These are phyloP conservation scores for Backusella tarrabulga DNA, from an alignment of 192 early-diverging fungal genomes.

Conservation along the genomic window DNA sequence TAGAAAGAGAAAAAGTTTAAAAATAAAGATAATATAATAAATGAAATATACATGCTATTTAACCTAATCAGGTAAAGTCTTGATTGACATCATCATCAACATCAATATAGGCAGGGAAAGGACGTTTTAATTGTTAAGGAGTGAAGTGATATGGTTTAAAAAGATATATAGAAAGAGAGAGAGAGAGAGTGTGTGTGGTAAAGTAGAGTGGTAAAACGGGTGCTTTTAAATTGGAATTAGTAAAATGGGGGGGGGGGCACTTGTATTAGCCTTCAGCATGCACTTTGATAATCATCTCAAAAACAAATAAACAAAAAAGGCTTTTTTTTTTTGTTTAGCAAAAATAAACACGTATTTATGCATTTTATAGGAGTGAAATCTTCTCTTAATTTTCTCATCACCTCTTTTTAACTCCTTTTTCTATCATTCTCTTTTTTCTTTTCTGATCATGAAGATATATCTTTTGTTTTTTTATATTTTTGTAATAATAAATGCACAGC, in stretches of 20 bases:
- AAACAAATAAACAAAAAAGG: not conserved
- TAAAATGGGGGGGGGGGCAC: too few relatives aligned
- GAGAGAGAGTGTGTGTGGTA: too few relatives aligned
- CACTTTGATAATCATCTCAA: not conserved
- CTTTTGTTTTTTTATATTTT: not conserved
- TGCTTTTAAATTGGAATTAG: not conserved
- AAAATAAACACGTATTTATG: not conserved
- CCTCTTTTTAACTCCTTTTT: not conserved
- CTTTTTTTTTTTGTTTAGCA: not conserved
- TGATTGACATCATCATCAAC: not conserved
- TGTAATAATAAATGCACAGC: not conserved
- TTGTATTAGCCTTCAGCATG: not conserved
- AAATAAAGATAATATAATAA: not conserved
- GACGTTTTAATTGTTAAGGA: not conserved
- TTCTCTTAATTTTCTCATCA: not conserved
- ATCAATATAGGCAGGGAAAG: not conserved
- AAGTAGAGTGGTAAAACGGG: not conserved
- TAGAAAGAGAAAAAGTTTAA: not conserved
- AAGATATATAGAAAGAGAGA: not conserved
- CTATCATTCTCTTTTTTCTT: not conserved
- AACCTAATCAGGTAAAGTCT: constrained; percentile 1
- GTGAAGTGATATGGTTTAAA: not conserved
- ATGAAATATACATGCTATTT: not conserved
- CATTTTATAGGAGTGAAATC: not conserved
- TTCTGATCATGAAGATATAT: not conserved